Base-by-base conservation (phyloP, 108 stramenopile species). In the Discostella stelligeroides region DNA sequence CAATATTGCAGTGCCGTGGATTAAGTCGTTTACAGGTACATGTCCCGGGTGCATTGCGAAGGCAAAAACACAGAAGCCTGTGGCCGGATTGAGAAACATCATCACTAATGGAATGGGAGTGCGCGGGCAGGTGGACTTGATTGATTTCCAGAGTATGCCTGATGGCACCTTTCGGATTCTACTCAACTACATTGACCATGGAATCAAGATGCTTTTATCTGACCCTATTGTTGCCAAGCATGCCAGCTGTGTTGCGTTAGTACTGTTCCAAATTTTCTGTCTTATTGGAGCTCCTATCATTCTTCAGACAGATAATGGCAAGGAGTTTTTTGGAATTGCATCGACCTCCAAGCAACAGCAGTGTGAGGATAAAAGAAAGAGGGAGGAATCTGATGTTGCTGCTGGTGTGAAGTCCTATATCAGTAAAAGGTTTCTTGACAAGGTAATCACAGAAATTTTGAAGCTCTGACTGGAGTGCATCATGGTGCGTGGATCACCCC, bases 101-200 rank as follows among this genome's bases (percentile, higher is more conserved):
- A 18, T 75, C 42, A 68, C 74, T 20, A 27, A 49, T 45, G 74
- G 74, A 10, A 50, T 68, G 3, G 59, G 59, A 34, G 18, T 29
- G 3, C 46, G 74, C 0, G 74, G 56, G 17, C 66, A 75, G 53
- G 56, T 75, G 20, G 74, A 75, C 60, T 41, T 68, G 13, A 68
- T 68, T 53, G 74, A 75, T 53, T 61, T 60, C 20, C 74, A 75
- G 47, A 68, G 59, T 11, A 75, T 75, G 74, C 74, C 74, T 21
- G 74, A 75, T 61, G 66, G 67, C n/a, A 15, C 6, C 18, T 75
- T 68, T 58, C 59, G 68, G 42, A 68, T 30, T 40, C n/a, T 75
- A 1, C 17, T 68, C 5, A 47, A 30, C 4, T 75, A 75, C 49
- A 39, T 25, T 9, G 74, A 75, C 25, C 74, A 75, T 54, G 74